These are phyloP conservation scores for Eimeria maxima DNA, from an alignment of 169 alveolate species.

Conservation along the genomic window DNA sequence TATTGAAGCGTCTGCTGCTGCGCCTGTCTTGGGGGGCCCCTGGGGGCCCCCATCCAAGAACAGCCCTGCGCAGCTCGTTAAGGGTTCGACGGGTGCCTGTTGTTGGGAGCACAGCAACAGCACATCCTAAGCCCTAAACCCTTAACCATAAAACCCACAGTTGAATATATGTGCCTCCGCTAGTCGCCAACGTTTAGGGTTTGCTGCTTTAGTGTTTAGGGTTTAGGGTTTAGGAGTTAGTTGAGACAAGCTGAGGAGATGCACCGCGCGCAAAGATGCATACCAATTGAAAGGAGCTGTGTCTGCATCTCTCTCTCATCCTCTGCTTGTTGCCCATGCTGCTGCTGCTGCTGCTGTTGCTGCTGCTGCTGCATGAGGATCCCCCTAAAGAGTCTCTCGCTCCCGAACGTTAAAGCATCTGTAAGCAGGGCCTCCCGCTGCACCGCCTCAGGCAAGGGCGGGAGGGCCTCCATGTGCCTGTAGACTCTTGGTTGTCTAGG, in stretches of 20 bases:
- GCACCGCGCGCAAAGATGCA: neutral
- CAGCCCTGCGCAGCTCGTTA: neutral
- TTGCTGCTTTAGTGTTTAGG: neutral
- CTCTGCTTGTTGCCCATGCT: neutral
- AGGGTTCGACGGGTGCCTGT: constrained; percentile 28
- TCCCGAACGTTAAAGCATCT: neutral
- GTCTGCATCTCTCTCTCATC: neutral
- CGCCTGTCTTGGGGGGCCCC: neutral
- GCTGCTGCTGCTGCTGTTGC: constrained; percentile 34
- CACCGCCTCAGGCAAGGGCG: neutral
- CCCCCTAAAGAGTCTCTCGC: neutral
- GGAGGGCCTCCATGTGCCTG: neutral
- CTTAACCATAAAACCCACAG: neutral
- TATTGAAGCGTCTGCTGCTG: constrained; percentile 3
- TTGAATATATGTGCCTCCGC: no score
- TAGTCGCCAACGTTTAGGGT: no score
- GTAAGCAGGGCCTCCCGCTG: constrained; percentile 3
- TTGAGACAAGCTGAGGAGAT: neutral
- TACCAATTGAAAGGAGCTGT: neutral
- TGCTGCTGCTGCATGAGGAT: neutral
- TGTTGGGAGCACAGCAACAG: neutral
- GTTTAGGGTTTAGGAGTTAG: constrained; percentile 1
- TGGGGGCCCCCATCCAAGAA: neutral
- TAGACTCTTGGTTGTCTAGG: neutral
- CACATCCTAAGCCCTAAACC: neutral